Evolutionary conservation across 192 early-diverging fungal genomes (phyloP).

Genomic region (Helicostylum pulchrum): DNA sequence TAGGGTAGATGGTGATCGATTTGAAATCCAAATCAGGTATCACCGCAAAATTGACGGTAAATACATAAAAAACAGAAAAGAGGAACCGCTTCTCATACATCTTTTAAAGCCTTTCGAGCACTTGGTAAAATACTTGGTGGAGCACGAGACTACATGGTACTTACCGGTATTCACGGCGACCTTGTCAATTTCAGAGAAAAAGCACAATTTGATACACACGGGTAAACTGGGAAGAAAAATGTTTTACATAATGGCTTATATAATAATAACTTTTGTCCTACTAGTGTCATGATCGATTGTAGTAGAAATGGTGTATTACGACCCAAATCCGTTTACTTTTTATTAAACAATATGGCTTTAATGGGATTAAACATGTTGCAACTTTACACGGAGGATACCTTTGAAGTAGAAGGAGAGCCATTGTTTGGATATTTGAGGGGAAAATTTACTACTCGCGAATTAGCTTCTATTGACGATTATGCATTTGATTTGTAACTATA

Average conservation of each 20-base stretch:
- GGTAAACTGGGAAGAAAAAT: slow-evolving; percentile 31
- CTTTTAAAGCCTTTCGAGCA: slow-evolving; percentile 60
- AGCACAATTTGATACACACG: slow-evolving; percentile 70
- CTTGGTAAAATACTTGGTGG: slow-evolving; percentile 64
- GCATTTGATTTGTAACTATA: slow-evolving; percentile 51
- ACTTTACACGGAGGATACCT: slow-evolving; percentile 90
- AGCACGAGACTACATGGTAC: slow-evolving; percentile 22
- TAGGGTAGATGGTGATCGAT: background rate
- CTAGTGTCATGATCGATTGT: slow-evolving; percentile 80
- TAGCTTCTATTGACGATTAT: slow-evolving; percentile 73
- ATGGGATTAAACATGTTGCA: slow-evolving; percentile 88
- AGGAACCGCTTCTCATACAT: background rate
- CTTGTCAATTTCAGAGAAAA: slow-evolving; percentile 52
- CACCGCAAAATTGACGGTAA: slow-evolving; percentile 67
- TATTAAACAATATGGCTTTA: slow-evolving; percentile 76
- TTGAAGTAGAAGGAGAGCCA: slow-evolving; percentile 66
- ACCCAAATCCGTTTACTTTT: slow-evolving; percentile 55
- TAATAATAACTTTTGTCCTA: slow-evolving; percentile 11
- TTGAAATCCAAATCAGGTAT: slow-evolving; percentile 54
- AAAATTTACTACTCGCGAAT: slow-evolving; percentile 71
- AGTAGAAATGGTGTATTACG: slow-evolving; percentile 76
- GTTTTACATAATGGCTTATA: too few relatives aligned
- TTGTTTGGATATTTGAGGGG: slow-evolving; percentile 75
- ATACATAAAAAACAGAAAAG: background rate
- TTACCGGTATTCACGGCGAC: slow-evolving; percentile 24